A percentile compares a stretch with the other conserved stretches of the same genome.
phyloP scores from a whole-genome alignment of 108 stramenopile genomes.

The Skeletonema marinoi region DNA sequence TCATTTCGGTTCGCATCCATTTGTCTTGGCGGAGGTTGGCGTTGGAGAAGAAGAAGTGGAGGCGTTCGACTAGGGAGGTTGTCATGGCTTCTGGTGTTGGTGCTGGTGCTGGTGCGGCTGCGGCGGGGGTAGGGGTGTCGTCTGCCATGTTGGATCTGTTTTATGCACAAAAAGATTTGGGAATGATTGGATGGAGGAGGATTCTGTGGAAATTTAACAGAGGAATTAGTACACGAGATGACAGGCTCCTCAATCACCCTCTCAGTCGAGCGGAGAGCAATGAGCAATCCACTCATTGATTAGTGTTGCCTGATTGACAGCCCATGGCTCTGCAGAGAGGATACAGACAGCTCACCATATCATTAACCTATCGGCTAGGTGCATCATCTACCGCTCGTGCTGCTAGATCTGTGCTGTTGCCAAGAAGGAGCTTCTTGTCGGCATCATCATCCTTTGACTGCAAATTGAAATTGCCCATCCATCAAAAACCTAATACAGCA shows the following conservation, averaged over 20 bases:
- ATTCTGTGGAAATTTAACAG: neutral
- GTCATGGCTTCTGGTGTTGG: neutral
- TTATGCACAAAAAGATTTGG: neutral
- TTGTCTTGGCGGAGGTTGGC: conserved; percentile 84
- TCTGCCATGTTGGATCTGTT: neutral
- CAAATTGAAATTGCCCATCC: neutral
- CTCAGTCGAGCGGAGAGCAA: no score
- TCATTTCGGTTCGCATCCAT: conserved; percentile 77
- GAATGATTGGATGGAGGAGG: neutral
- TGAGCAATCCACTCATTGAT: neutral
- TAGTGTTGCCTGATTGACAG: neutral
- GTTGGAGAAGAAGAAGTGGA: conserved; percentile 90
- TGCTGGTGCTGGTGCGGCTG: neutral
- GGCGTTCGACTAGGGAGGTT: conserved; percentile 63
- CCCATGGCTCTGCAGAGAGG: neutral
- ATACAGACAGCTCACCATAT: neutral
- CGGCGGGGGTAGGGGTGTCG: neutral
- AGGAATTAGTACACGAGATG: neutral
- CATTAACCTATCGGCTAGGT: neutral
- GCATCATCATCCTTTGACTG: neutral
- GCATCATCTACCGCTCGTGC: neutral
- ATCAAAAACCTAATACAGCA: neutral
- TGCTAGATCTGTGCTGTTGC: neutral
- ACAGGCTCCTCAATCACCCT: neutral
- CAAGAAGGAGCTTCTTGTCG: neutral